These are phyloP conservation scores for Alnus rubra DNA, from an alignment of 306 rosid species.

Conservation along the genomic window DNA sequence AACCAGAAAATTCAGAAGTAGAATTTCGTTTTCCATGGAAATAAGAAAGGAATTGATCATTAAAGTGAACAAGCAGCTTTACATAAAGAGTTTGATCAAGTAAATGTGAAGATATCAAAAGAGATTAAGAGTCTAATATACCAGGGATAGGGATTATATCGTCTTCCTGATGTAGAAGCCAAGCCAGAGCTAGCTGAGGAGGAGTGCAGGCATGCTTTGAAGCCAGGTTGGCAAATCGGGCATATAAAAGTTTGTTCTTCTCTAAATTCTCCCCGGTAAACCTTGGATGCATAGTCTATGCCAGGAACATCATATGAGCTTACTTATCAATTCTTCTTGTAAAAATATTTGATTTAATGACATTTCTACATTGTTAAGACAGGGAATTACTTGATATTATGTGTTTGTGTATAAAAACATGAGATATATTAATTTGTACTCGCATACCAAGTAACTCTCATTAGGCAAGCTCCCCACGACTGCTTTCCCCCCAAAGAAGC, in stretches of 20 bases:
- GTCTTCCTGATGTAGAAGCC: constrained; percentile 70
- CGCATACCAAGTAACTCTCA: constrained; percentile 55
- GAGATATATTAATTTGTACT: constrained; percentile 12
- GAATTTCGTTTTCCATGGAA: not conserved
- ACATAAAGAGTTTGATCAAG: constrained; percentile 1
- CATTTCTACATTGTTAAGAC: constrained; percentile 1
- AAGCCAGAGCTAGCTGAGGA: constrained; percentile 68
- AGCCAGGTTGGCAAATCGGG: constrained; percentile 47
- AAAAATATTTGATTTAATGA: not conserved
- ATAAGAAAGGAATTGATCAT: not conserved
- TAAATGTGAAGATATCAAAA: constrained; percentile 1
- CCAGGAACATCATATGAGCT: constrained; percentile 20
- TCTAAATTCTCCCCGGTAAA: constrained; percentile 65
- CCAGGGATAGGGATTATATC: constrained; percentile 75
- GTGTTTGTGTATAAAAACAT: not conserved
- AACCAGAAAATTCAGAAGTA: not conserved
- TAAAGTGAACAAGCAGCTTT: not conserved
- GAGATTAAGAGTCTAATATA: constrained; percentile 22
- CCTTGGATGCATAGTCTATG: constrained; percentile 61
- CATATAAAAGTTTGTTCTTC: constrained; percentile 54
- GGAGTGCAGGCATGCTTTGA: constrained; percentile 52
- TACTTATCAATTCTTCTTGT: not conserved
- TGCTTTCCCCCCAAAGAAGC: constrained; percentile 72
- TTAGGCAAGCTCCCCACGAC: constrained; percentile 49
- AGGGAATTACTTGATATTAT: constrained; percentile 6